Evolutionary conservation across 164 flowering plant species (phyloP).

Genomic region (Sedum album): DNA sequence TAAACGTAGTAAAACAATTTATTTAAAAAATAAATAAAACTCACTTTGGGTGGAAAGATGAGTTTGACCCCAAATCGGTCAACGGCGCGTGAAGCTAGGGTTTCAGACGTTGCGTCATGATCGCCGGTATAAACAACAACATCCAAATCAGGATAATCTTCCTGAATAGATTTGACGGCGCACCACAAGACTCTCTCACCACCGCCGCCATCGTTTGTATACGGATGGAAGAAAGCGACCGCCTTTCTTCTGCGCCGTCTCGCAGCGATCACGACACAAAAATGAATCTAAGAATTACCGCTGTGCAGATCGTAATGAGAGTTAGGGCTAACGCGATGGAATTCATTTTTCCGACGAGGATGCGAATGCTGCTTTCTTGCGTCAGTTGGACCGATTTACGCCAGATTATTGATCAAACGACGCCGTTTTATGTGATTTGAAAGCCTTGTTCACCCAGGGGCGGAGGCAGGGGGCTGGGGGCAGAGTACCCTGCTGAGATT

Average conservation of each 20-base stretch:
- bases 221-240: conserved; percentile 88
- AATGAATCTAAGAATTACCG: background rate
- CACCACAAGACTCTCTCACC: conserved; percentile 97
- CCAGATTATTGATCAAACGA: too few species aligned
- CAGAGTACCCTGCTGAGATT: too few species aligned
- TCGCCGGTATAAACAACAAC: conserved; percentile 77
- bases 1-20: background rate
- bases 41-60: conserved; percentile 57
- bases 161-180: conserved; percentile 87
- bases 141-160: conserved; percentile 55
- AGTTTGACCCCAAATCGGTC: conserved; percentile 84
- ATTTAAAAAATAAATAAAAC: background rate
- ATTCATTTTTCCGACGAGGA: background rate
- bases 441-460: too few species aligned
- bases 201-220: conserved; percentile 98
- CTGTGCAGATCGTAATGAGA: background rate
- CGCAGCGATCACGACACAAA: background rate
- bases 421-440: too few species aligned
- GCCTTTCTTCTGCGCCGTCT: conserved; percentile 35
- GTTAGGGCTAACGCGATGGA: background rate
- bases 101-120: conserved; percentile 62
- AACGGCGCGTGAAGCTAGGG: conserved; percentile 51
- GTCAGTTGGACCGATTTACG: too few species aligned
- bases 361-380: too few species aligned
- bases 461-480: too few species aligned